phyloP scores from a whole-genome alignment of 495 filamentous ascomycete species.

The Podospora conica region DNA sequence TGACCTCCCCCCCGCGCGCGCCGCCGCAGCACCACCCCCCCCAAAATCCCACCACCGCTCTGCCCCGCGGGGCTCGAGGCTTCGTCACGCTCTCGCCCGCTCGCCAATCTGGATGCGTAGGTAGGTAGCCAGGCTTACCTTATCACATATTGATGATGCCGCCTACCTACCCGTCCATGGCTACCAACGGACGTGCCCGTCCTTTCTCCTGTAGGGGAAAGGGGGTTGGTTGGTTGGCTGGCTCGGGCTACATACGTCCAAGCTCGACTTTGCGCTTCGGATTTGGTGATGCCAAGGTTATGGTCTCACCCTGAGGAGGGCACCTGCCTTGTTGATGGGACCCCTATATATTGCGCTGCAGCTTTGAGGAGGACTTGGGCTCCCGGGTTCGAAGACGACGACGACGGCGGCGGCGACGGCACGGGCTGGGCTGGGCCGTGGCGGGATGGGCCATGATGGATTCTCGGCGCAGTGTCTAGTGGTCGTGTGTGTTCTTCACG shows the following conservation, averaged over 20 bases:
- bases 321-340: not conserved
- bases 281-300: not conserved
- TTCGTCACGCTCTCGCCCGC: not conserved
- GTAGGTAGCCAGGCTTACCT: not conserved
- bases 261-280: not conserved
- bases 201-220: not conserved
- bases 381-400: not conserved
- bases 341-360: not conserved
- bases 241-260: not conserved
- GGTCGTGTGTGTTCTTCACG: not conserved
- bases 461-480: not conserved
- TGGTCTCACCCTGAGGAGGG: not conserved
- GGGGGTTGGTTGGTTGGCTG: not conserved
- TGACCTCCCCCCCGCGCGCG: conserved; percentile 4
- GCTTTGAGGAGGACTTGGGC: not conserved
- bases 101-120: not conserved
- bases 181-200: not conserved
- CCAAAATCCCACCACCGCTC: not conserved
- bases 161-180: not conserved
- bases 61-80: not conserved
- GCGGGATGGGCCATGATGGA: not conserved
- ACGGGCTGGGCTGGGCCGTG: not conserved
- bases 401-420: not conserved
- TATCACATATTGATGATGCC: not conserved
- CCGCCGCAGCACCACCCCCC: not conserved